A percentile compares a stretch with the other conserved stretches of the same genome.
These are phyloP conservation scores for Citrus australasica DNA, from an alignment of 345 rosid species.

Conservation along the genomic window DNA sequence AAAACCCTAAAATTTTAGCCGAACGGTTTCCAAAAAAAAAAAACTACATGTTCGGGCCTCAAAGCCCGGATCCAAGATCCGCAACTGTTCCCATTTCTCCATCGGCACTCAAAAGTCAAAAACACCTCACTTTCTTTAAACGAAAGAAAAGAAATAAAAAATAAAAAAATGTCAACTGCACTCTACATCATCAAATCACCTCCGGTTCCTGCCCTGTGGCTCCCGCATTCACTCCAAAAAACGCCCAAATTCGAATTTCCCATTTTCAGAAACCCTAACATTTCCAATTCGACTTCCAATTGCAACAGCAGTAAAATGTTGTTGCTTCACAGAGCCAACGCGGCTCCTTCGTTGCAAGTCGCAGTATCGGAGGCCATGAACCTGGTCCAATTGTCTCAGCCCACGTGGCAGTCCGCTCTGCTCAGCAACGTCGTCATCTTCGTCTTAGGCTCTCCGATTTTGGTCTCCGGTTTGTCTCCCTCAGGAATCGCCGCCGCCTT, in stretches of 20 bases:
- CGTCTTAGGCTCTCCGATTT: slow-evolving; percentile 67
- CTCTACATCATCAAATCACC: slow-evolving; percentile 21
- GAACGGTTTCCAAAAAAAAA: no score
- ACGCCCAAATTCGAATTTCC: slow-evolving; percentile 7
- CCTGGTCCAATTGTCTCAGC: slow-evolving; percentile 54
- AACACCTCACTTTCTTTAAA: neutral
- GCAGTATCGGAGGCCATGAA: slow-evolving; percentile 49
- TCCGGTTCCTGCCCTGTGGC: slow-evolving; percentile 15
- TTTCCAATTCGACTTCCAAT: neutral
- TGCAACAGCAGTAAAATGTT: slow-evolving; percentile 19
- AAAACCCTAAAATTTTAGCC: no score
- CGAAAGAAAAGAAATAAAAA: neutral
- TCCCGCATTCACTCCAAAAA: slow-evolving; percentile 16
- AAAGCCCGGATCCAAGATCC: neutral
- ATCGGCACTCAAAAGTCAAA: neutral
- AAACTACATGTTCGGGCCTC: neutral
- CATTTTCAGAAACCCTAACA: neutral
- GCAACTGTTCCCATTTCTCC: neutral
- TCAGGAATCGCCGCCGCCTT: slow-evolving; percentile 85
- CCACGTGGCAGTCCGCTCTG: slow-evolving; percentile 80
- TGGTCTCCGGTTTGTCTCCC: slow-evolving; percentile 71
- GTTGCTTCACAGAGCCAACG: slow-evolving; percentile 22
- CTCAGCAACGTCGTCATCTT: slow-evolving; percentile 77
- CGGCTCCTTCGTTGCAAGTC: slow-evolving; percentile 35
- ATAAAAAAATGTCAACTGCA: slow-evolving; percentile 29